phyloP scores from a whole-genome alignment of 768 basidiomycete genomes.

The Hericium erinaceus region DNA sequence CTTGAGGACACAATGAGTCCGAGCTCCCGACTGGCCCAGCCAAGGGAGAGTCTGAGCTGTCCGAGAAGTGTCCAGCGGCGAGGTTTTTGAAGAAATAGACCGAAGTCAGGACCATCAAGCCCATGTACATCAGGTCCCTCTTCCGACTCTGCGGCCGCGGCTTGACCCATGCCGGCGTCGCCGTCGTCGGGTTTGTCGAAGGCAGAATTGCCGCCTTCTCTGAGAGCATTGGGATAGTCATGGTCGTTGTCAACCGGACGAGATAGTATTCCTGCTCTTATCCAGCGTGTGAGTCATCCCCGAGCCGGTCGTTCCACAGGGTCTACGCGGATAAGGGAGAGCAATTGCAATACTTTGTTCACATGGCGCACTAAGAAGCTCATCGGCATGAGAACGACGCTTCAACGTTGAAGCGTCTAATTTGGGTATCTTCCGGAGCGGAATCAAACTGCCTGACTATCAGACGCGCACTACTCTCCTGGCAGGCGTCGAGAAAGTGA shows the following conservation, averaged over 20 bases:
- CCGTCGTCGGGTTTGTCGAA: neutral
- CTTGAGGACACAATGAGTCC: slow-evolving; percentile 16
- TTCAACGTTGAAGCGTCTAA: no score
- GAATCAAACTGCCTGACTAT: no score
- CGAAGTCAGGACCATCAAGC: neutral
- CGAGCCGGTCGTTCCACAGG: no score
- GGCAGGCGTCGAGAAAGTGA: no score
- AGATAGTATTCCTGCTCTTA: no score
- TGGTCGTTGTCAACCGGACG: neutral
- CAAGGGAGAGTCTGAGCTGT: neutral
- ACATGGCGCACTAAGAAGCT: no score
- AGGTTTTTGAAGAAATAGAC: neutral
- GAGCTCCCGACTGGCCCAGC: neutral
- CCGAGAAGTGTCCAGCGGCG: neutral
- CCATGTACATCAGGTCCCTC: neutral
- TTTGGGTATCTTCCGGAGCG: no score
- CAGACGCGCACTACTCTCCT: no score
- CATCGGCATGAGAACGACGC: no score
- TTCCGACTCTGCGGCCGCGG: neutral
- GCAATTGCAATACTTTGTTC: no score
- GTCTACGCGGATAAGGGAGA: no score
- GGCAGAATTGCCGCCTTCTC: neutral
- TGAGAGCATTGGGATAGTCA: neutral
- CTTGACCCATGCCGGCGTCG: neutral
- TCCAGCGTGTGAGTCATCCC: no score